Base-by-base conservation (phyloP, 2,329 filamentous ascomycete species). In the Pyricularia pennisetigena region DNA sequence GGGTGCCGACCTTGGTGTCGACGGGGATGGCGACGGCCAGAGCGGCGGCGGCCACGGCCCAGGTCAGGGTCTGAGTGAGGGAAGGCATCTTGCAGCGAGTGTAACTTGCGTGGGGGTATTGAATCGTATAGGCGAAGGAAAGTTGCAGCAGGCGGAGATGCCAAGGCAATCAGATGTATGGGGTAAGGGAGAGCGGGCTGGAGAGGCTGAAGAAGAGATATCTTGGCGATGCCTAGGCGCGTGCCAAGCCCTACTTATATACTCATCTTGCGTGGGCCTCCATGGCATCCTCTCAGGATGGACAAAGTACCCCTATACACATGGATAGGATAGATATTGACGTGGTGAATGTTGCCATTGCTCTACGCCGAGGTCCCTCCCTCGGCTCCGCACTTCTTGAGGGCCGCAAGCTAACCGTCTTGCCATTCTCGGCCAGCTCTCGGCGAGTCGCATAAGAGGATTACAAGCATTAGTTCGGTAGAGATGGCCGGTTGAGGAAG, bases 21-120 rank as follows among this genome's bases (percentile, higher is more conserved):
- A 69, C 41, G 35, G 28, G 70, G 7, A 64, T n/a, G 30, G 68
- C 68, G 26, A 70, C 62, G 62, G 68, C 68, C 54, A 68, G 68
- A 30, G 59, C 70, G 14, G 68, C 32, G 3, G 67, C 32, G 20
- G 65, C 49, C 14, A 65, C 68, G 8, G 70, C 70, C 57, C 57
- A 61, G 57, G 57, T 61, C 7, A 71, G 64, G 28, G 62, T 65
- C 16, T 67, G 67, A 10, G 35, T 63, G 14, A 69, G 28, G 23
- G 69, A 69, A 64, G 70, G 69, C 70, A 71, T 71, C 57, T 28
- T 64, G 35, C n/a, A 65, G 26, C 57, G 4, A 59, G n/a, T 24
- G 24, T 24, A 61, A 24, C 23, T 24, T 28, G n/a, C 9, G 54
- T 26, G 57, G 10, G 10, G n/a, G n/a, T 61, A 24, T 61, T 61